Conservation (phyloP, 805 yeast species). For the Lachancea thermotolerans region DNA sequence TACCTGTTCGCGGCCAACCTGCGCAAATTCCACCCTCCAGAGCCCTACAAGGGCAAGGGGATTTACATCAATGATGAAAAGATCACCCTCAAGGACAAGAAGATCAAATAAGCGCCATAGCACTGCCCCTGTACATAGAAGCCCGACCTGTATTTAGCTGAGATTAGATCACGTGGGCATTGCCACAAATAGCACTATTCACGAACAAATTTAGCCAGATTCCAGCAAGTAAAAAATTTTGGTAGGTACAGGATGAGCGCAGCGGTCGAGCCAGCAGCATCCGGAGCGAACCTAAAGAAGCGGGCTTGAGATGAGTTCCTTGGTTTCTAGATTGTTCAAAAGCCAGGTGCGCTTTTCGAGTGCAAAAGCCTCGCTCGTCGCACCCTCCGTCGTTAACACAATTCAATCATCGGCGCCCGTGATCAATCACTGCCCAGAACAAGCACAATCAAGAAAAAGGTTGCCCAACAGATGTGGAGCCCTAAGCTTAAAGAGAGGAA, state of each 20-base stretch:
- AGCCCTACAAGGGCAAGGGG: conserved; percentile 98
- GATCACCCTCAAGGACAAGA: conserved; percentile 82
- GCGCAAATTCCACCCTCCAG: conserved; percentile 88
- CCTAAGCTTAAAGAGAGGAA: conserved; percentile 78
- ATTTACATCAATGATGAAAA: conserved; percentile 88
- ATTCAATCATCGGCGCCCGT: conserved; percentile 35
- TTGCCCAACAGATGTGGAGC: conserved; percentile 77
- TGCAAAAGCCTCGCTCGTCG: conserved; percentile 31
- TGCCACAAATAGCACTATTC: too few relatives aligned
- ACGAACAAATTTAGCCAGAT: too few relatives aligned
- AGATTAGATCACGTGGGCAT: too few relatives aligned
- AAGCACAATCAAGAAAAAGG: conserved; percentile 64
- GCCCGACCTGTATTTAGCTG: too few relatives aligned
- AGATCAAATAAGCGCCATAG: conserved; percentile 58
- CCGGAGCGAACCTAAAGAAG: not conserved
- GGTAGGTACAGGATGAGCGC: not conserved
- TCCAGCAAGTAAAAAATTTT: too few relatives aligned
- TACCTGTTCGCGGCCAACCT: conserved; percentile 82
- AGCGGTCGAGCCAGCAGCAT: not conserved
- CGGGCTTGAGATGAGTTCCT: not conserved
- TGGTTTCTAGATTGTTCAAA: not conserved
- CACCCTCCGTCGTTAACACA: conserved; percentile 31
- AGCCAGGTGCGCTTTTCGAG: conserved; percentile 3
- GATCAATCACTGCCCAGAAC: conserved; percentile 59
- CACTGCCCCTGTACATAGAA: conserved; percentile 1